A percentile compares a stretch with the other conserved stretches of the same genome.
Conservation (phyloP, 2,329 filamentous ascomycete genomes). For the Talaromyces verruculosus region DNA sequence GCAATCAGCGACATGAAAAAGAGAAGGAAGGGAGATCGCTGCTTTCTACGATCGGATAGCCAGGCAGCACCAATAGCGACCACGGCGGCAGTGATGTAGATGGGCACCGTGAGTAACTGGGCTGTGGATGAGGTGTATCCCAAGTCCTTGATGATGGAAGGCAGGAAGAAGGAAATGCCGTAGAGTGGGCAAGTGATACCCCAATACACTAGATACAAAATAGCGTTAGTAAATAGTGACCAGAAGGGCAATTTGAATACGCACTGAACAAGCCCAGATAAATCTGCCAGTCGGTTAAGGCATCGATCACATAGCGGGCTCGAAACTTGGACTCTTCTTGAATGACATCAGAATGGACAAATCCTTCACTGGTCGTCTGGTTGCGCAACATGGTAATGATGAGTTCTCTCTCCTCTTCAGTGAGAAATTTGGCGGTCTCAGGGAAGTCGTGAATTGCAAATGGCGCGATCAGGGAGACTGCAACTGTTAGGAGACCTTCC, state of each 20-base stretch:
- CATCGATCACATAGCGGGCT: slow-evolving; percentile 41
- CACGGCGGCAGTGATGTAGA: slow-evolving; percentile 42
- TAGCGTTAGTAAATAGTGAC: slow-evolving; percentile 8
- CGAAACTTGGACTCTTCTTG: slow-evolving; percentile 31
- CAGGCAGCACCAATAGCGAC: slow-evolving; percentile 50
- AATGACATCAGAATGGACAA: slow-evolving; percentile 29
- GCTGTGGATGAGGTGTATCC: slow-evolving; percentile 42
- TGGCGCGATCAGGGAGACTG: slow-evolving; percentile 45
- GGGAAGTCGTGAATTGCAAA: slow-evolving; percentile 50
- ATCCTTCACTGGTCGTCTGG: slow-evolving; percentile 33
- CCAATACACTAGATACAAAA: slow-evolving; percentile 39
- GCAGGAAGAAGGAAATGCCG: slow-evolving; percentile 42
- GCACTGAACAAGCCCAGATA: slow-evolving; percentile 41
- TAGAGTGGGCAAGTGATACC: slow-evolving; percentile 46
- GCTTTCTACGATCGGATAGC: slow-evolving; percentile 57
- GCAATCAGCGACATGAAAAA: slow-evolving; percentile 55
- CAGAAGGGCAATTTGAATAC: slow-evolving; percentile 16
- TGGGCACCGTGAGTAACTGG: slow-evolving; percentile 44
- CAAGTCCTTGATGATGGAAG: slow-evolving; percentile 44
- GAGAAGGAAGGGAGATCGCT: slow-evolving; percentile 57
- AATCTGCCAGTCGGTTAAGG: slow-evolving; percentile 46
- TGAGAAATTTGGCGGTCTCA: slow-evolving; percentile 46
- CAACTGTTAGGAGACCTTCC: slow-evolving; percentile 49
- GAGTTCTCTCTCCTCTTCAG: slow-evolving; percentile 40
- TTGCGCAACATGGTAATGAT: slow-evolving; percentile 41